Conservation (phyloP, 495 filamentous ascomycete species). For the Podospora anserina region DNA sequence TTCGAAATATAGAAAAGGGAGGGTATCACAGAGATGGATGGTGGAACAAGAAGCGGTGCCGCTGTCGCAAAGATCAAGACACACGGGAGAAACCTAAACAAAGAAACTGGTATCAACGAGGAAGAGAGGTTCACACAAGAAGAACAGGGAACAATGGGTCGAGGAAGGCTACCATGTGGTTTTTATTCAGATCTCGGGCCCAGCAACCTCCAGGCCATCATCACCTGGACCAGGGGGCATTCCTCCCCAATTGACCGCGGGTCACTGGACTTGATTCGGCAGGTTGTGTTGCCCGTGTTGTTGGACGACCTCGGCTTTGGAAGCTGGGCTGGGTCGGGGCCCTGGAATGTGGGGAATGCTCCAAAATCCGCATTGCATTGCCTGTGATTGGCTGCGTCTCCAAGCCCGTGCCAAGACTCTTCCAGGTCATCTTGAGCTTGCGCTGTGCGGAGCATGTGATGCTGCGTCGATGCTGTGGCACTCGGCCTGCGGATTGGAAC, state of each 20-base stretch:
- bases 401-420: not conserved
- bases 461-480: slow-evolving; percentile 9
- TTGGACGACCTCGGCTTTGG: slow-evolving; percentile 25
- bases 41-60: slow-evolving; percentile 9
- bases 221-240: slow-evolving; percentile 13
- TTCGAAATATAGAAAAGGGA: not conserved
- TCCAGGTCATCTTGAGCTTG: slow-evolving; percentile 1
- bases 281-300: not conserved
- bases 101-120: not conserved
- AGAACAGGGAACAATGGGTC: not conserved
- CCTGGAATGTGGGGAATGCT: slow-evolving; percentile 17
- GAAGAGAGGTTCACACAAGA: not conserved
- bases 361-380: slow-evolving; percentile 15
- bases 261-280: slow-evolving; percentile 16
- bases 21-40: slow-evolving; percentile 8
- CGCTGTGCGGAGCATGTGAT: slow-evolving; percentile 24
- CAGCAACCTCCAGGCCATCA: not conserved
- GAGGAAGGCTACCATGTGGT: not conserved
- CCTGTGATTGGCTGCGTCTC: slow-evolving; percentile 22
- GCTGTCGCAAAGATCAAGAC: slow-evolving; percentile 3
- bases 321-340: slow-evolving; percentile 16
- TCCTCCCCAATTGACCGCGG: slow-evolving; percentile 1
- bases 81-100: slow-evolving; percentile 2
- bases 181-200: not conserved
- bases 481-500: slow-evolving; percentile 4